A percentile compares a stretch with the other conserved stretches of the same genome.
These are phyloP conservation scores for Cucumis melo DNA, from an alignment of 306 rosid genomes.

Conservation along the genomic window DNA sequence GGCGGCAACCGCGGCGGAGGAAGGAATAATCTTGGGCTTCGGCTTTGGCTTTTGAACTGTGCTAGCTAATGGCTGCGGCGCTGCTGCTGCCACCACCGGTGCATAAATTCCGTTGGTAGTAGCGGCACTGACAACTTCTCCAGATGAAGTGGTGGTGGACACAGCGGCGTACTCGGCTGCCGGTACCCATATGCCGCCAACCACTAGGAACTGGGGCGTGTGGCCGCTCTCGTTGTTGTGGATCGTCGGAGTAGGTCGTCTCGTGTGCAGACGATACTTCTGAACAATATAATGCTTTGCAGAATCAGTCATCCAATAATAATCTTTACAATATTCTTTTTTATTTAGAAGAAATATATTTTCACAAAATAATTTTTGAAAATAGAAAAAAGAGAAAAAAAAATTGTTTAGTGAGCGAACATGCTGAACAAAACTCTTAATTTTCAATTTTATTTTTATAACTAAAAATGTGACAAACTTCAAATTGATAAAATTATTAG, in stretches of 20 bases:
- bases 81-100: constrained; percentile 36
- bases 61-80: constrained; percentile 19
- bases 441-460: too few relatives aligned
- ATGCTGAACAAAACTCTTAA: too few relatives aligned
- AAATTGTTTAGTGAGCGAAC: too few relatives aligned
- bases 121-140: constrained; percentile 26
- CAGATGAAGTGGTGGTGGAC: constrained; percentile 13
- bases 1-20: constrained; percentile 4
- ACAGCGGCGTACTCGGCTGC: constrained; percentile 52
- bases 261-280: constrained; percentile 82
- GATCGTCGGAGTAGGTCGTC: constrained; percentile 48
- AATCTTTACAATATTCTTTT: background rate
- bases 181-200: constrained; percentile 74
- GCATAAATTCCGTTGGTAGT: constrained; percentile 36
- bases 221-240: constrained; percentile 34
- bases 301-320: background rate
- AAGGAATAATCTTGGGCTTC: background rate
- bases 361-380: background rate
- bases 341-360: background rate
- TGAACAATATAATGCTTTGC: constrained; percentile 4
- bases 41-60: constrained; percentile 23
- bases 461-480: too few relatives aligned
- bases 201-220: constrained; percentile 51
- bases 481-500: too few relatives aligned
- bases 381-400: too few relatives aligned